Percentiles rank a stretch among this genome's conserved stretches.
These are phyloP conservation scores for Wickerhamiella vanderwaltii DNA, from an alignment of 805 yeast genomes.

Conservation along the genomic window DNA sequence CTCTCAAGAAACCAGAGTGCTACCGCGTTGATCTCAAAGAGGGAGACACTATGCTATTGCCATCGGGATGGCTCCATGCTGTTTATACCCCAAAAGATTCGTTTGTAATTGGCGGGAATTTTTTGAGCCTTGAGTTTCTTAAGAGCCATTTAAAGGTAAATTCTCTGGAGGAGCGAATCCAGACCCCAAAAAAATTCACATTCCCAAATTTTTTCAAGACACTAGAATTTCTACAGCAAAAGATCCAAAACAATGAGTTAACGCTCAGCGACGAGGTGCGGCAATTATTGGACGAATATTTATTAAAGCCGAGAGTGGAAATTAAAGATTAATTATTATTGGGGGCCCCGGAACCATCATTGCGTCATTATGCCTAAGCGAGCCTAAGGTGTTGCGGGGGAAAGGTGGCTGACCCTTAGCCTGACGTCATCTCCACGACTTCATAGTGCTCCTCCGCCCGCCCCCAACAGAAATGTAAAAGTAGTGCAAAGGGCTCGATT, in stretches of 20 bases:
- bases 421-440: too few species aligned
- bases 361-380: too few species aligned
- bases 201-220: slow-evolving; percentile 66
- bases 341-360: too few species aligned
- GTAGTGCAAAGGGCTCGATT: too few species aligned
- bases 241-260: neutral
- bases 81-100: slow-evolving; percentile 76
- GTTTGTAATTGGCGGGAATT: slow-evolving; percentile 80
- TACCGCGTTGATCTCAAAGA: slow-evolving; percentile 40
- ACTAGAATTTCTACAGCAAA: slow-evolving; percentile 39
- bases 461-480: too few species aligned
- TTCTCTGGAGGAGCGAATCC: slow-evolving; percentile 50
- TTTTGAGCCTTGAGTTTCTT: slow-evolving; percentile 52
- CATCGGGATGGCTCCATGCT: slow-evolving; percentile 90
- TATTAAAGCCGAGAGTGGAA: neutral
- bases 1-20: slow-evolving; percentile 33
- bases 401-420: too few species aligned
- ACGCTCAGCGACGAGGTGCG: neutral
- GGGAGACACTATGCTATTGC: slow-evolving; percentile 72
- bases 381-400: too few species aligned
- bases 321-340: neutral
- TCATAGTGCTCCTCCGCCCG: too few species aligned
- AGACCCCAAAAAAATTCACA: slow-evolving; percentile 62
- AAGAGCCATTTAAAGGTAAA: slow-evolving; percentile 50
- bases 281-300: neutral